A percentile compares a stretch with the other conserved stretches of the same genome.
Evolutionary conservation across 2,329 filamentous ascomycete species (phyloP).

Genomic region (Diaporthe citriasiana): DNA sequence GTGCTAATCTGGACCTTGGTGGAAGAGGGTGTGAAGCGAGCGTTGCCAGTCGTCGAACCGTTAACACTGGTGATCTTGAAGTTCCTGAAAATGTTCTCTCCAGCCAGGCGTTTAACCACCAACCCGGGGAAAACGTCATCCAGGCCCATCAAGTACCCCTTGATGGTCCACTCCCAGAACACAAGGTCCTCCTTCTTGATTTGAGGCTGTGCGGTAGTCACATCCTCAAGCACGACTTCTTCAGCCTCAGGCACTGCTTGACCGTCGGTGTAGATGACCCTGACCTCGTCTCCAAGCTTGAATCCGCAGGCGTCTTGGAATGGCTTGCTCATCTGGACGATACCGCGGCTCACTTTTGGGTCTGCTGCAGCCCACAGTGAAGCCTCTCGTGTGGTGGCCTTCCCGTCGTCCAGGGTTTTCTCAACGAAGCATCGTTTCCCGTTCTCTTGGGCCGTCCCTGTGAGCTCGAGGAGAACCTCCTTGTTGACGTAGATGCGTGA

Average conservation of each 20-base stretch:
- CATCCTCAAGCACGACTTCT: slow-evolving; percentile 72
- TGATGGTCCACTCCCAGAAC: slow-evolving; percentile 55
- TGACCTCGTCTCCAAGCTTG: slow-evolving; percentile 76
- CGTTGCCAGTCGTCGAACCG: slow-evolving; percentile 58
- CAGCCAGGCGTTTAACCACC: slow-evolving; percentile 74
- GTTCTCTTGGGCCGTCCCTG: slow-evolving; percentile 56
- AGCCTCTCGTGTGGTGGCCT: slow-evolving; percentile 56
- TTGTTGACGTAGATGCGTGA: slow-evolving; percentile 64
- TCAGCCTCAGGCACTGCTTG: slow-evolving; percentile 67
- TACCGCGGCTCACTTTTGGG: slow-evolving; percentile 72
- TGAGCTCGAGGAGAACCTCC: slow-evolving; percentile 61
- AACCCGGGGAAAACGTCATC: slow-evolving; percentile 80
- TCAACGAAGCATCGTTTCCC: slow-evolving; percentile 52
- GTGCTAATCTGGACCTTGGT: slow-evolving; percentile 50
- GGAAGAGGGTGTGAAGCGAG: slow-evolving; percentile 57
- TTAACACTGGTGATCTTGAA: slow-evolving; percentile 74
- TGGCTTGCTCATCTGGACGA: slow-evolving; percentile 80
- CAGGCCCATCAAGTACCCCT: slow-evolving; percentile 56
- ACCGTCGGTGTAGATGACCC: slow-evolving; percentile 70
- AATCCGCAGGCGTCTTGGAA: slow-evolving; percentile 81
- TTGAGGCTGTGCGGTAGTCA: slow-evolving; percentile 57
- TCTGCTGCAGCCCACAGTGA: slow-evolving; percentile 65
- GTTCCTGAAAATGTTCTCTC: slow-evolving; percentile 68
- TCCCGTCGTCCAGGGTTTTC: slow-evolving; percentile 41
- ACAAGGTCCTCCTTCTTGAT: slow-evolving; percentile 51